Conservation (phyloP, 192 early-diverging fungal species). For the Linnemannia elongata region DNA sequence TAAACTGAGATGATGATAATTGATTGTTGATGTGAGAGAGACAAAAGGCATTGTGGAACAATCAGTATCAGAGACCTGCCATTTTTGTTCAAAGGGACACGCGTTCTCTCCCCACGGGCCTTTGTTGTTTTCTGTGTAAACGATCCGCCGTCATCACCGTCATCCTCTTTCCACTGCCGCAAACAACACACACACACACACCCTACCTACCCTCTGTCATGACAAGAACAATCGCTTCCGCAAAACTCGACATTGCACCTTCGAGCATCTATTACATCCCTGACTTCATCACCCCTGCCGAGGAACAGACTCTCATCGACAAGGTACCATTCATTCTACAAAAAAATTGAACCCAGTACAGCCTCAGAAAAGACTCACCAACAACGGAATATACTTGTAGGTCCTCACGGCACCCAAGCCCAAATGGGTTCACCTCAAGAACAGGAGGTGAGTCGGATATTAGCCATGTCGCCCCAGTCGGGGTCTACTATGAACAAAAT, state of each 20-base stretch:
- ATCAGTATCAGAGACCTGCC: background rate
- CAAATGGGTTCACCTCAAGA: conserved; percentile 66
- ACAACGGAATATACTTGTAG: conserved; percentile 16
- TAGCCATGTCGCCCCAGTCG: background rate
- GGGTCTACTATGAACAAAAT: too few species aligned
- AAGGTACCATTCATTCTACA: conserved; percentile 34
- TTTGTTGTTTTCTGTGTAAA: background rate
- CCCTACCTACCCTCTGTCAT: background rate
- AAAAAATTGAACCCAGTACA: too few species aligned
- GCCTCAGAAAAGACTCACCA: too few species aligned
- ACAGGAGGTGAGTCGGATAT: conserved; percentile 48
- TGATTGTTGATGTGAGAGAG: background rate
- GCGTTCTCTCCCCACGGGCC: background rate
- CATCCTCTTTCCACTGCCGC: background rate
- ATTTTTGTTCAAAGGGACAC: background rate
- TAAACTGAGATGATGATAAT: background rate
- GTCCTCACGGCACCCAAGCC: conserved; percentile 60
- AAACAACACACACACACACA: background rate
- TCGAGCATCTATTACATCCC: conserved; percentile 56
- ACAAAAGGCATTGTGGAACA: background rate
- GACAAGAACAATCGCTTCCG: conserved; percentile 14
- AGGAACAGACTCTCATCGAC: conserved; percentile 52
- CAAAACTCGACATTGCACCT: conserved; percentile 33
- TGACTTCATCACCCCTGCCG: conserved; percentile 51
- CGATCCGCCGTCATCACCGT: background rate